phyloP scores from a whole-genome alignment of 768 basidiomycete species.

The Tylopilus rubrobrunneus region DNA sequence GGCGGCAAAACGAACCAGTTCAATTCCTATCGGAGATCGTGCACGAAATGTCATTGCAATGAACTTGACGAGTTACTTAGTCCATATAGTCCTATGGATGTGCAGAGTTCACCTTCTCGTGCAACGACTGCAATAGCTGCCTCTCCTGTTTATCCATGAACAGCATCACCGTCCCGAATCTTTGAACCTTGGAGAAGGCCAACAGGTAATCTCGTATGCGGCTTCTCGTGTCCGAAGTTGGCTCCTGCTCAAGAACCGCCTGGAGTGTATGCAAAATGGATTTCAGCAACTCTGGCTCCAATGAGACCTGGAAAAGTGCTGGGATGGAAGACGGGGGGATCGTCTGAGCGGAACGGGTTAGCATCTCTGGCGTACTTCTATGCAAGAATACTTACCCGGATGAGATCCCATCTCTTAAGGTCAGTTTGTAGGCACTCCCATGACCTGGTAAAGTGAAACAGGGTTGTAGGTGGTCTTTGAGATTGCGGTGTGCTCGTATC shows the following conservation, averaged over 20 bases:
- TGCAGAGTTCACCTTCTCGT: constrained; percentile 27
- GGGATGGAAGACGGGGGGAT: constrained; percentile 56
- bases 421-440: constrained; percentile 4
- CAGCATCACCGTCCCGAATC: constrained; percentile 60
- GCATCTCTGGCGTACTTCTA: not conserved
- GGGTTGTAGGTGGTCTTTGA: too few species aligned
- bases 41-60: not conserved
- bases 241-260: constrained; percentile 23
- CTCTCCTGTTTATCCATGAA: constrained; percentile 62
- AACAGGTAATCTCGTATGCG: constrained; percentile 47
- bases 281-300: constrained; percentile 61
- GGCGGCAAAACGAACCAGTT: not conserved
- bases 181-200: constrained; percentile 49
- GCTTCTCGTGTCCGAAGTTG: constrained; percentile 10
- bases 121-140: constrained; percentile 43
- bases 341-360: constrained; percentile 34
- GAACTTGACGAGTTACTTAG: not conserved
- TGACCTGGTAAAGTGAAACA: too few species aligned
- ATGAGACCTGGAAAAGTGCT: constrained; percentile 60
- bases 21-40: not conserved
- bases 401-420: constrained; percentile 51
- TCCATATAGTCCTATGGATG: constrained; percentile 1
- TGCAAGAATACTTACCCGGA: constrained; percentile 46
- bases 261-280: constrained; percentile 54
- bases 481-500: too few species aligned